Percentiles rank a stretch among this genome's conserved stretches.
These are phyloP conservation scores for Xanthoparmelia taractica DNA, from an alignment of 495 filamentous ascomycete genomes.

Conservation along the genomic window DNA sequence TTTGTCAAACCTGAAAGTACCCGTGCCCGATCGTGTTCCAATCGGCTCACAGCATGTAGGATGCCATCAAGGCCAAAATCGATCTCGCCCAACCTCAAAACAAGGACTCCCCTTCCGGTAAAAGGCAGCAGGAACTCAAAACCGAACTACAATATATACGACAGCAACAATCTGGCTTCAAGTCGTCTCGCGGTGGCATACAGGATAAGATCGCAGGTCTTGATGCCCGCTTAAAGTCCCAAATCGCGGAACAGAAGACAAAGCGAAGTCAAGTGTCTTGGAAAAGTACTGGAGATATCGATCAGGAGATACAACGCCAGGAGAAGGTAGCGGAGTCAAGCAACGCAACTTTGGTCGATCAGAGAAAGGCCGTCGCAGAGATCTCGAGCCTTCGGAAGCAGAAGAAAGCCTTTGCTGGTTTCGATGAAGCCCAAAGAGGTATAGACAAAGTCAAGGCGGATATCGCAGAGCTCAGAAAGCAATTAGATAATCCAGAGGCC, in stretches of 20 bases:
- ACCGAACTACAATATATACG: conserved; percentile 63
- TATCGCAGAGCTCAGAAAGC: conserved; percentile 76
- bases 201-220: conserved; percentile 80
- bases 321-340: conserved; percentile 79
- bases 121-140: conserved; percentile 76
- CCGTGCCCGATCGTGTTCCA: background rate
- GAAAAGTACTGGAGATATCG: conserved; percentile 81
- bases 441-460: conserved; percentile 80
- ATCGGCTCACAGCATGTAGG: conserved; percentile 43
- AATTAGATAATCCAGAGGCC: conserved; percentile 83
- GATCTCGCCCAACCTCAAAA: conserved; percentile 70
- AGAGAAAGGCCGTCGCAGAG: conserved; percentile 85
- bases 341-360: conserved; percentile 87
- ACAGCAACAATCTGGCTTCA: conserved; percentile 74
- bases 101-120: conserved; percentile 60
- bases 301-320: conserved; percentile 67
- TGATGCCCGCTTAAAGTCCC: conserved; percentile 72
- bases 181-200: conserved; percentile 63
- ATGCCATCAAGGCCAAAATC: conserved; percentile 74
- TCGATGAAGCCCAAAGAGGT: conserved; percentile 72
- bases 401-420: conserved; percentile 77
- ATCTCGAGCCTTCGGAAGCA: conserved; percentile 75
- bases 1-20: conserved; percentile 22
- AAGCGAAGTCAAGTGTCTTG: conserved; percentile 67
- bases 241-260: conserved; percentile 76